Evolutionary conservation across 2,329 filamentous ascomycete genomes (phyloP), one percentile per base, ranked within the genome.

Genomic region (Xenoacremonium recifei): DNA sequence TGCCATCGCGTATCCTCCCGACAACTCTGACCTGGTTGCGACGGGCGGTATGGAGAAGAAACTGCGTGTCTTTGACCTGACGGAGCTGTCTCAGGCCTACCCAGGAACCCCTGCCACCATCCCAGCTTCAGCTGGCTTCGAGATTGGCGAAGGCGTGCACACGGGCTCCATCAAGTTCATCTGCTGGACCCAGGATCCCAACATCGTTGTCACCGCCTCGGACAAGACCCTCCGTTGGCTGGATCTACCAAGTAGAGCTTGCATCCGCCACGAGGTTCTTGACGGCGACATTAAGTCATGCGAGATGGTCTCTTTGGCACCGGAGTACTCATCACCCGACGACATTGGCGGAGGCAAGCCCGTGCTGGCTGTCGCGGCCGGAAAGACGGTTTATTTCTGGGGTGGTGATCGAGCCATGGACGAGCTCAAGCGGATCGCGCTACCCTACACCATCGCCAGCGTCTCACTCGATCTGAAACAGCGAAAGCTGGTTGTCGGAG

Each of bases 21-120:
- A 92, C 55, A 80, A 84, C 40, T 84, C 83, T 17, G 86, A 87
- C n/a, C 84, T 95, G 42, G 75, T 99, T 20, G 93, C 92, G 5
- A 97, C 93, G 0, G 93, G 92, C 23, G 93, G 93, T 19, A 88
- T 88, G 72, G 93, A 99, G 70, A 97, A 96, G 77, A 96, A 93
- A 68, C 79, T 99, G 39, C 88, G 92, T 39, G 85, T 99, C 49
- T 99, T 93, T 61, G 92, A 97, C 58, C 74, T 99, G 13, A 81
- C 81, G 13, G 80, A 83, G 46, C 73, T 78, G 30, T 68, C 69
- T 11, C 63, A 71, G 44, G 55, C 69, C 29, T 53, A 64, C 54
- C 47, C 64, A 9, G 68, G 65, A 25, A 55, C 58, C 21, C 63
- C 73, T 18, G 61, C 72, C 27, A 72, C 72, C 1, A 74, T 84